These are phyloP conservation scores for Mortierella claussenii DNA, from an alignment of 192 early-diverging fungal genomes.

Conservation along the genomic window DNA sequence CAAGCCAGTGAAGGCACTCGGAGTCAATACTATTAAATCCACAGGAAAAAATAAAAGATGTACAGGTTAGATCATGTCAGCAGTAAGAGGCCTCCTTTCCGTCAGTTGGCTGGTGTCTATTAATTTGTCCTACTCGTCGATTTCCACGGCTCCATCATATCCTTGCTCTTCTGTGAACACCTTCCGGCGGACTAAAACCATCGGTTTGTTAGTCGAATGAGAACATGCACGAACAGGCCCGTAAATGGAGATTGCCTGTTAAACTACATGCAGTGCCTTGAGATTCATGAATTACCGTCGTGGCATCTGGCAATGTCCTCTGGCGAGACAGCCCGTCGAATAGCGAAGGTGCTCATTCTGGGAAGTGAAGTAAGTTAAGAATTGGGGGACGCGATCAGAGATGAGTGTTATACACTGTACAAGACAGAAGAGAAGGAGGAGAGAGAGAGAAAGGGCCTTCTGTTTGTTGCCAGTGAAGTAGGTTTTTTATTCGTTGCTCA, in stretches of 20 bases:
- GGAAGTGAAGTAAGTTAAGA: neutral
- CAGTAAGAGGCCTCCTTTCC: too few species aligned
- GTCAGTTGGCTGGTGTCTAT: too few species aligned
- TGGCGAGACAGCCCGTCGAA: constrained; percentile 32
- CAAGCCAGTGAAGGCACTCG: constrained; percentile 46
- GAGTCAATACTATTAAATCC: constrained; percentile 22
- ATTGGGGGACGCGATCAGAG: neutral
- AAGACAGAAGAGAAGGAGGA: too few species aligned
- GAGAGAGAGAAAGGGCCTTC: too few species aligned
- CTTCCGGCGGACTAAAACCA: constrained; percentile 27
- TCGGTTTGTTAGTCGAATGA: too few species aligned
- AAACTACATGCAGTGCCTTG: too few species aligned
- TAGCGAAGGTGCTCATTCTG: constrained; percentile 21
- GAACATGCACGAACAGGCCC: too few species aligned
- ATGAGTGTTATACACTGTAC: too few species aligned
- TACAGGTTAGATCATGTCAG: neutral
- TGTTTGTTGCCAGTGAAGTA: too few species aligned
- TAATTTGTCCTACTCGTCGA: constrained; percentile 32
- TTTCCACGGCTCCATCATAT: constrained; percentile 29
- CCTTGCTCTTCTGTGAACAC: constrained; percentile 50
- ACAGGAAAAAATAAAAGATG: neutral
- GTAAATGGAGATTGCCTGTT: neutral
- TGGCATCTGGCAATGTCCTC: constrained; percentile 40
- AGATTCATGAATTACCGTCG: constrained; percentile 37
- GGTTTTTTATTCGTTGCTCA: too few species aligned